Conservation (phyloP, 768 basidiomycete species). For the Russula griseocarnosa region DNA sequence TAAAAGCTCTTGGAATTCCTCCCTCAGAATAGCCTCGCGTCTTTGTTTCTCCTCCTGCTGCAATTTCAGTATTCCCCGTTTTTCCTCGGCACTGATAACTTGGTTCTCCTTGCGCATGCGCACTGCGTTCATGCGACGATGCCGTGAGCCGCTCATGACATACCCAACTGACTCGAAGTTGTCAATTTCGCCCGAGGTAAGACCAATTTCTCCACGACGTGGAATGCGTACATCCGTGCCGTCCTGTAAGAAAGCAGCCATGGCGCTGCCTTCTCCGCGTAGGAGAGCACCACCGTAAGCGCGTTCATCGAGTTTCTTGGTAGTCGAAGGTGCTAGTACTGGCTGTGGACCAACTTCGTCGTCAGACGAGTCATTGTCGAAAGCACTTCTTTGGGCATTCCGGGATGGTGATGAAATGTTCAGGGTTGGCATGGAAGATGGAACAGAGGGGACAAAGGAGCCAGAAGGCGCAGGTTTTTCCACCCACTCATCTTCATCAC, state of each 20-base stretch:
- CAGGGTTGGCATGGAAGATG: conserved; percentile 26
- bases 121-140: conserved; percentile 97
- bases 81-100: conserved; percentile 98
- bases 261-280: conserved; percentile 94
- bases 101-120: conserved; percentile 99
- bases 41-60: conserved; percentile 92
- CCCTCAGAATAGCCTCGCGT: conserved; percentile 82
- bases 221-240: conserved; percentile 81
- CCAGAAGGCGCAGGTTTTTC: conserved; percentile 46
- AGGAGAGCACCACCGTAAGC: conserved; percentile 87
- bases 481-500: conserved; percentile 62
- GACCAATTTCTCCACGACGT: conserved; percentile 96
- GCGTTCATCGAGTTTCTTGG: conserved; percentile 65
- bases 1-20: conserved; percentile 85
- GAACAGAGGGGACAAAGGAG: conserved; percentile 32
- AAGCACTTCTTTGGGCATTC: neutral
- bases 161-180: conserved; percentile 86
- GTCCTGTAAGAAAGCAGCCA: conserved; percentile 95
- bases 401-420: conserved; percentile 12
- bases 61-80: conserved; percentile 89
- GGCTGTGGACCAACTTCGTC: conserved; percentile 81
- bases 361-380: conserved; percentile 31
- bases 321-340: conserved; percentile 38
- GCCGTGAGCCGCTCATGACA: conserved; percentile 95
- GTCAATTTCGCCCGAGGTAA: conserved; percentile 84